These are phyloP conservation scores for Komagataella kurtzmanii DNA, from an alignment of 805 yeast genomes.

Conservation along the genomic window DNA sequence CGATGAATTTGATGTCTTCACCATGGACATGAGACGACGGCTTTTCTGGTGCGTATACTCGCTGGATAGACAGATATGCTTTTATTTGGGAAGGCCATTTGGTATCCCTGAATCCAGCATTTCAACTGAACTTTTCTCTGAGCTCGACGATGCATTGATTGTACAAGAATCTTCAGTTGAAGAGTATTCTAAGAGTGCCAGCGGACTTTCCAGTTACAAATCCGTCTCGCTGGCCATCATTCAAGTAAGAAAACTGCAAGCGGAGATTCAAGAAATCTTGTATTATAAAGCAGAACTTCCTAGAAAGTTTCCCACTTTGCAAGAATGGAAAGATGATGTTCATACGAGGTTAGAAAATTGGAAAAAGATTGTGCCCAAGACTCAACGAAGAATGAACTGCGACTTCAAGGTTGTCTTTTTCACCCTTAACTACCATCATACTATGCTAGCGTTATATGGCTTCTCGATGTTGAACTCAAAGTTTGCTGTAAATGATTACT, in stretches of 20 bases:
- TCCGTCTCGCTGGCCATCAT: conserved; percentile 54
- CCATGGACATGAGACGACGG: conserved; percentile 58
- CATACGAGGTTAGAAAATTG: conserved; percentile 43
- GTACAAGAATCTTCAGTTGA: conserved; percentile 16
- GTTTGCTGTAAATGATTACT: conserved; percentile 38
- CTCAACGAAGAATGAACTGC: conserved; percentile 51
- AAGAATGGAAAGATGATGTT: conserved; percentile 52
- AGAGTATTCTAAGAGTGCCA: conserved; percentile 25
- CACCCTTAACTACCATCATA: conserved; percentile 64
- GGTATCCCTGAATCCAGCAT: conserved; percentile 79
- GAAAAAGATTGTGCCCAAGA: conserved; percentile 44
- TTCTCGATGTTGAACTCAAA: conserved; percentile 57
- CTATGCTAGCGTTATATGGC: conserved; percentile 61
- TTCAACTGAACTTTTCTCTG: conserved; percentile 57
- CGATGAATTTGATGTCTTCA: conserved; percentile 32
- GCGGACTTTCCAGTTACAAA: conserved; percentile 48
- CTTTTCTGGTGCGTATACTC: conserved; percentile 86
- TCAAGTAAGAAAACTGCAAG: conserved; percentile 59
- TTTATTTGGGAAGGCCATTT: conserved; percentile 77
- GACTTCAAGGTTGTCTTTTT: conserved; percentile 61
- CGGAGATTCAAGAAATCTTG: conserved; percentile 58
- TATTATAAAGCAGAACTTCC: conserved; percentile 69
- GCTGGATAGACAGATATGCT: conserved; percentile 74
- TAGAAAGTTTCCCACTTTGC: conserved; percentile 34
- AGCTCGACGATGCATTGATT: conserved; percentile 60